Evolutionary conservation across 257 asterid genomes (phyloP).

Genomic region (Paulownia fortunei): DNA sequence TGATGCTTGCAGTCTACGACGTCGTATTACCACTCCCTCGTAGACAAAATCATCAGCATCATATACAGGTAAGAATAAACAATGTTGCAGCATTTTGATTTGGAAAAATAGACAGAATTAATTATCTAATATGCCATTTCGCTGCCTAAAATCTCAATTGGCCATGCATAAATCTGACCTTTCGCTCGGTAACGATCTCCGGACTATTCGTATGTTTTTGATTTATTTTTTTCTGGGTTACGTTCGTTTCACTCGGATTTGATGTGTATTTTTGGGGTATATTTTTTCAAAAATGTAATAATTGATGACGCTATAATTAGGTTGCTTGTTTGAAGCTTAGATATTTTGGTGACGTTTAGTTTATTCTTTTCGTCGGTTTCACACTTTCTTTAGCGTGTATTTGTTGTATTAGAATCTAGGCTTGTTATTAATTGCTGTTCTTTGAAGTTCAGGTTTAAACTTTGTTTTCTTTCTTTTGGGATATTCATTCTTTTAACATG

Average conservation of each 20-base stretch:
- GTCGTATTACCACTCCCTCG: conserved; percentile 29
- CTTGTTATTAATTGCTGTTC: conserved; percentile 19
- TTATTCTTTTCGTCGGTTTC: conserved; percentile 46
- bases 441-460: conserved; percentile 21
- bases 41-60: conserved; percentile 34
- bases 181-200: conserved; percentile 58
- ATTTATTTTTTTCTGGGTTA: neutral
- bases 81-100: conserved; percentile 15
- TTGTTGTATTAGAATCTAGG: conserved; percentile 5
- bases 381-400: conserved; percentile 39
- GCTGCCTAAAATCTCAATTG: conserved; percentile 35
- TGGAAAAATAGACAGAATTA: neutral
- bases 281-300: neutral
- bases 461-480: conserved; percentile 1
- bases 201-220: conserved; percentile 47
- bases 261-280: neutral
- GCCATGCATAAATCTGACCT: conserved; percentile 47
- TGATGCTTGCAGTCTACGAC: conserved; percentile 39
- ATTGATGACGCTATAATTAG: conserved; percentile 16
- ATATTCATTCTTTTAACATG: conserved; percentile 37
- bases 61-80: conserved; percentile 25
- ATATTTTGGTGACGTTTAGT: conserved; percentile 36
- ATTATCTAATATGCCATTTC: conserved; percentile 36
- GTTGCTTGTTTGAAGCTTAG: conserved; percentile 38
- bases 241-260: neutral